Conservation (phyloP, 805 yeast genomes). For the Candida insectorum region DNA sequence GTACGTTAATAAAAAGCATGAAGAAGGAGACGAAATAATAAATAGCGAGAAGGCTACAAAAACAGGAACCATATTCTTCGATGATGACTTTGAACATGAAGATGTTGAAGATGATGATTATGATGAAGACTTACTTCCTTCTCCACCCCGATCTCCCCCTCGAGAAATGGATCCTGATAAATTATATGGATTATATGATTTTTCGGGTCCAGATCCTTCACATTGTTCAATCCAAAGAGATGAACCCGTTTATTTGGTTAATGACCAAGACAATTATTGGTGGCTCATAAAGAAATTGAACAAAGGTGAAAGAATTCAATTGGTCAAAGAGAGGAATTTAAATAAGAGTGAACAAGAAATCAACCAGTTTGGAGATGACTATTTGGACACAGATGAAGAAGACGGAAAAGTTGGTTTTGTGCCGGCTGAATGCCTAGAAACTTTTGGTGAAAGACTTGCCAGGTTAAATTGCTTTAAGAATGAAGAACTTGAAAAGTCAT, state of each 20-base stretch:
- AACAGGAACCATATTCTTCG: conserved; percentile 9
- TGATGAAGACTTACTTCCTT: conserved; percentile 45
- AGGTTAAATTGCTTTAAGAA: conserved; percentile 89
- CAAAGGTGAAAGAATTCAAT: conserved; percentile 31
- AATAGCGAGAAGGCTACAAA: conserved; percentile 1
- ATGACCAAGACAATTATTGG: conserved; percentile 94
- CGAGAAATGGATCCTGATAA: conserved; percentile 77
- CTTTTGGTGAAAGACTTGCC: conserved; percentile 87
- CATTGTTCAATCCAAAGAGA: conserved; percentile 79
- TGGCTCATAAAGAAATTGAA: conserved; percentile 69
- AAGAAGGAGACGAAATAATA: background rate
- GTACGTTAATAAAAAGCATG: background rate
- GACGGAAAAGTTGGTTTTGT: conserved; percentile 86
- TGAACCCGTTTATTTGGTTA: conserved; percentile 76
- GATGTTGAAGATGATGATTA: conserved; percentile 25
- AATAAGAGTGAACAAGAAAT: conserved; percentile 8
- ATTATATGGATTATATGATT: conserved; percentile 82
- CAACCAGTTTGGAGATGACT: conserved; percentile 13
- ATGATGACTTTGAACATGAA: conserved; percentile 11
- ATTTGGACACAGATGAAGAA: conserved; percentile 27
- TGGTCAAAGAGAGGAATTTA: conserved; percentile 7
- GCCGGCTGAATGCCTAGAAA: conserved; percentile 93
- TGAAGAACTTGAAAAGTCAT: conserved; percentile 56
- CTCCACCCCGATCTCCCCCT: conserved; percentile 79
- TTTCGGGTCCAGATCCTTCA: conserved; percentile 88